A percentile compares a stretch with the other conserved stretches of the same genome.
Evolutionary conservation across 306 rosid genomes (phyloP).

Genomic region (Quillaja saponaria): DNA sequence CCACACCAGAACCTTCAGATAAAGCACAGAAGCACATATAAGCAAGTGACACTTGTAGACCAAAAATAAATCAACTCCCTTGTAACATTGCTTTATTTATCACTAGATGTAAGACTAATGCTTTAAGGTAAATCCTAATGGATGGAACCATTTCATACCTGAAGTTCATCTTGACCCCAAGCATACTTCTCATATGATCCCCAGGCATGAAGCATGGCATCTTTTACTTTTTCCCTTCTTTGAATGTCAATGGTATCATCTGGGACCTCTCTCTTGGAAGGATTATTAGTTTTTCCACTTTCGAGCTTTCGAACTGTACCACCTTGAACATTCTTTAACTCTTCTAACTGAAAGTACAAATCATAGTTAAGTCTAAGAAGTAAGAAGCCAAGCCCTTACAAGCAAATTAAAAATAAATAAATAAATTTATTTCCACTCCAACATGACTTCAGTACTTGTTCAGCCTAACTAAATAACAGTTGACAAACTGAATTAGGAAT

Average conservation of each 20-base stretch:
- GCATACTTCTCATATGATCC: conserved; percentile 90
- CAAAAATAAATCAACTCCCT: no score
- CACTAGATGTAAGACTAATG: background rate
- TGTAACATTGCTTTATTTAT: no score
- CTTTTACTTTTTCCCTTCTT: conserved; percentile 88
- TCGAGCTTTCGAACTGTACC: conserved; percentile 24
- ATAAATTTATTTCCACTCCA: no score
- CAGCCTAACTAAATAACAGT: no score
- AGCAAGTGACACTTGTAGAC: background rate
- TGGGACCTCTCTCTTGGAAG: conserved; percentile 37
- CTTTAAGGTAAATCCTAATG: background rate
- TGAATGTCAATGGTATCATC: conserved; percentile 67
- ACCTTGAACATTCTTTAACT: conserved; percentile 38
- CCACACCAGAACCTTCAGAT: background rate
- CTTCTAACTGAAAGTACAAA: conserved; percentile 62
- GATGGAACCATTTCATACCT: conserved; percentile 41
- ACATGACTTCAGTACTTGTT: no score
- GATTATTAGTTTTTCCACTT: conserved; percentile 19
- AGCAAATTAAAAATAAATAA: background rate
- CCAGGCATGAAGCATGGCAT: conserved; percentile 98
- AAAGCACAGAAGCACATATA: background rate
- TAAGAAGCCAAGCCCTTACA: background rate
- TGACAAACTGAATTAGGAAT: conserved; percentile 12
- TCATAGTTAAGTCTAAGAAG: conserved; percentile 16
- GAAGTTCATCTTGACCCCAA: conserved; percentile 99